Percentiles rank a stretch among this genome's conserved stretches.
phyloP scores from a whole-genome alignment of 164 flowering plant genomes.

The Vitis rupestris region DNA sequence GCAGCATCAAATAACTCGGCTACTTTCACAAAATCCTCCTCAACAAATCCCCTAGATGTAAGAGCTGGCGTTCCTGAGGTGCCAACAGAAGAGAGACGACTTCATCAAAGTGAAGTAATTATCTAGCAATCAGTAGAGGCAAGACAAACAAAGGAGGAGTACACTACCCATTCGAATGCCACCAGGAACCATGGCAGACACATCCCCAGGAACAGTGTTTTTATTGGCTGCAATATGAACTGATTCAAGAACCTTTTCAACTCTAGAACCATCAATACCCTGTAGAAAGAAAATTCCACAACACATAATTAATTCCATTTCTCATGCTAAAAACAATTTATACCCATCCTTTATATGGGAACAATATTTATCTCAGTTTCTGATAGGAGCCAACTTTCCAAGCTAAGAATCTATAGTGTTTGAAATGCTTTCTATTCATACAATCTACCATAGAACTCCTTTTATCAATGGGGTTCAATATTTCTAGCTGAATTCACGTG shows the following conservation, averaged over 20 bases:
- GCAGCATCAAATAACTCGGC: constrained; percentile 90
- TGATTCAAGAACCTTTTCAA: constrained; percentile 90
- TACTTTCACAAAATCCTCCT: constrained; percentile 92
- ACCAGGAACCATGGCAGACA: constrained; percentile 99
- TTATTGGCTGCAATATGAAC: constrained; percentile 99
- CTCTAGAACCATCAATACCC: constrained; percentile 99
- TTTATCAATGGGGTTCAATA: too few relatives aligned
- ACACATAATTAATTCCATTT: background rate
- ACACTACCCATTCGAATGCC: constrained; percentile 94
- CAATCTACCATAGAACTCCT: too few relatives aligned
- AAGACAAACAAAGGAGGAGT: background rate
- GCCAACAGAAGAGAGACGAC: constrained; percentile 4
- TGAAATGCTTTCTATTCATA: too few relatives aligned
- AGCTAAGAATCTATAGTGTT: too few relatives aligned
- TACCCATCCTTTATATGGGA: background rate
- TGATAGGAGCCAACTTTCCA: too few relatives aligned
- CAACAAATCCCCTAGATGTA: constrained; percentile 92
- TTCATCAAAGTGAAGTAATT: background rate
- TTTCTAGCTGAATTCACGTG: too few relatives aligned
- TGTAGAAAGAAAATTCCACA: constrained; percentile 22
- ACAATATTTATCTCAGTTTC: background rate
- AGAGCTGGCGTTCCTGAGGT: constrained; percentile 95
- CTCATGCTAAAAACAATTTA: background rate
- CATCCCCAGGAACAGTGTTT: constrained; percentile 84
- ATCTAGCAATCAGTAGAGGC: background rate